Conservation (phyloP, 805 yeast species). For the Hanseniaspora taiwanica region DNA sequence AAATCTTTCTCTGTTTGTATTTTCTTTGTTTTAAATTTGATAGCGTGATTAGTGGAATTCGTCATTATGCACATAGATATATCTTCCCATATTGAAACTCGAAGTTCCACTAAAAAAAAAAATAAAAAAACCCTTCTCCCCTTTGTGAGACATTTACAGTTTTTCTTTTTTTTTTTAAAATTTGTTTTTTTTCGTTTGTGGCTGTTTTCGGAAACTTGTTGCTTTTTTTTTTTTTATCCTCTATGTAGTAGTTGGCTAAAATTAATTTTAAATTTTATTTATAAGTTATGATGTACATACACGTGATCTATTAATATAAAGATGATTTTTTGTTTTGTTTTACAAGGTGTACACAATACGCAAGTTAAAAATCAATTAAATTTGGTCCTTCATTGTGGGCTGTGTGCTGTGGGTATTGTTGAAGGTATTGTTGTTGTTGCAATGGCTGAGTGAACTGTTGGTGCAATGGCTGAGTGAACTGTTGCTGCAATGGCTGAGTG, state of each 20-base stretch:
- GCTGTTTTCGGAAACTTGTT: too few relatives aligned
- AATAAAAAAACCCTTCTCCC: not conserved
- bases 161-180: too few relatives aligned
- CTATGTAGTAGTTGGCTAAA: too few relatives aligned
- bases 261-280: too few relatives aligned
- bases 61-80: too few relatives aligned
- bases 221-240: too few relatives aligned
- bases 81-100: too few relatives aligned
- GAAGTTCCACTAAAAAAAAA: not conserved
- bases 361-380: slow-evolving; percentile 4
- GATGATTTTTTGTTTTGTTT: not conserved
- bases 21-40: too few relatives aligned
- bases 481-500: slow-evolving; percentile 6
- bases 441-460: slow-evolving; percentile 1
- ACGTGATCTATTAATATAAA: not conserved
- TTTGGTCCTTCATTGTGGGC: slow-evolving; percentile 1
- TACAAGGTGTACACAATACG: not conserved
- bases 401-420: not conserved
- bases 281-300: not conserved
- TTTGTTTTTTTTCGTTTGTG: too few relatives aligned
- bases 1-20: too few relatives aligned
- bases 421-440: slow-evolving; percentile 4
- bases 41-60: too few relatives aligned
- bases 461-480: slow-evolving; percentile 4
- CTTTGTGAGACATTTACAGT: not conserved